phyloP scores from a whole-genome alignment of 2,329 filamentous ascomycete species.

The Fusarium sp. region DNA sequence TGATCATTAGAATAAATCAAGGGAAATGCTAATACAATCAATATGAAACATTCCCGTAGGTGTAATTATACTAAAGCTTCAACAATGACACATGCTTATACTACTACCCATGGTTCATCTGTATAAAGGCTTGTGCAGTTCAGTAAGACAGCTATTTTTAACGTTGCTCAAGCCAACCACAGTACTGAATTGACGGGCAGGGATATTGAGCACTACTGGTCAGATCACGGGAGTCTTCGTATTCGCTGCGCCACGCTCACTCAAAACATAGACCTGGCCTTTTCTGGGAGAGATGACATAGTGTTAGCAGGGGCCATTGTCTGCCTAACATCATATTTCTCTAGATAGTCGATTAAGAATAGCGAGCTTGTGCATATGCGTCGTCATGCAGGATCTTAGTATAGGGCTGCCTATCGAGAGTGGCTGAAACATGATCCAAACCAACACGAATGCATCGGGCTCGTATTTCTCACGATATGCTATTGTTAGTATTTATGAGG shows the following conservation, averaged over 20 bases:
- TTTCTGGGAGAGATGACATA: not conserved
- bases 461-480: not conserved
- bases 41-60: not conserved
- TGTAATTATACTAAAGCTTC: not conserved
- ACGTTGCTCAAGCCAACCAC: not conserved
- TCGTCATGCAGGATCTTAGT: not conserved
- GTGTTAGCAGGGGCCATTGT: not conserved
- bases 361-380: not conserved
- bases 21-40: not conserved
- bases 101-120: not conserved
- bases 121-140: not conserved
- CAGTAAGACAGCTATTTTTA: slow-evolving; percentile 4
- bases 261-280: not conserved
- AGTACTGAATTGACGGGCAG: not conserved
- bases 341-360: not conserved
- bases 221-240: not conserved
- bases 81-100: not conserved
- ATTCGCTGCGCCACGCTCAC: slow-evolving; percentile 7
- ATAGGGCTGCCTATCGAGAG: not conserved
- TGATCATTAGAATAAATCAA: not conserved
- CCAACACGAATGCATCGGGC: not conserved
- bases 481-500: not conserved
- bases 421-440: not conserved
- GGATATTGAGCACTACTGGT: not conserved
- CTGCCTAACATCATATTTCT: not conserved